Percentiles rank a stretch among this genome's conserved stretches.
phyloP scores from a whole-genome alignment of 1,284 basidiomycete genomes.

The Trichosporon sp. region DNA sequence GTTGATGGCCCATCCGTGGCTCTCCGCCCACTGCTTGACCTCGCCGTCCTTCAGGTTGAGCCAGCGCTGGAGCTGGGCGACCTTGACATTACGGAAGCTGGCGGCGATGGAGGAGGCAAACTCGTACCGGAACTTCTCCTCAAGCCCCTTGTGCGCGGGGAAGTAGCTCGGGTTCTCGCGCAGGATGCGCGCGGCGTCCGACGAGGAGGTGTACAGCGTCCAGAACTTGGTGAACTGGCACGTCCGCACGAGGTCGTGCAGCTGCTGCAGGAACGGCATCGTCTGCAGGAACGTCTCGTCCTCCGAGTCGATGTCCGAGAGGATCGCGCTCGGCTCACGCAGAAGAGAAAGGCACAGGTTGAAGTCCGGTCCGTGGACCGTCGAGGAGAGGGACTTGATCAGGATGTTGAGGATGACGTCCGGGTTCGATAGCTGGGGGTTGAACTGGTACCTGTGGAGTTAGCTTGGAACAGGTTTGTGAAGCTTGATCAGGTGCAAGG shows the following conservation, averaged over 20 bases:
- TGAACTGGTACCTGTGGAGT: constrained; percentile 83
- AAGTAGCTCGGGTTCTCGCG: constrained; percentile 46
- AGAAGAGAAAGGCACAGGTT: constrained; percentile 83
- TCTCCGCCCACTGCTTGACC: constrained; percentile 65
- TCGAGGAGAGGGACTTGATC: constrained; percentile 83
- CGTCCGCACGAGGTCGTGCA: constrained; percentile 77
- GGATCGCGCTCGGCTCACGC: constrained; percentile 48
- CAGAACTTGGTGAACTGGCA: constrained; percentile 92
- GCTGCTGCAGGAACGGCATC: constrained; percentile 71
- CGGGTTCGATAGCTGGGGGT: constrained; percentile 87
- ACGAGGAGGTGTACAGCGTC: constrained; percentile 68
- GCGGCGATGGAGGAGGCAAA: constrained; percentile 54
- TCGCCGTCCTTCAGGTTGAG: constrained; percentile 61
- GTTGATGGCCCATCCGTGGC: constrained; percentile 75
- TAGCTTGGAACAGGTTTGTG: background rate
- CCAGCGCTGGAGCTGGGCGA: constrained; percentile 49
- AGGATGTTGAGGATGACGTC: constrained; percentile 93
- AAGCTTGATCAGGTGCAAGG: background rate
- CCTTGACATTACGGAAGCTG: constrained; percentile 40
- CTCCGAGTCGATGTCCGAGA: constrained; percentile 62
- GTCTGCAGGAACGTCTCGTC: constrained; percentile 75
- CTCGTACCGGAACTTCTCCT: constrained; percentile 41
- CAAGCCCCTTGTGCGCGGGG: constrained; percentile 47
- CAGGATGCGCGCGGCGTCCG: constrained; percentile 44
- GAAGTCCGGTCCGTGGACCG: constrained; percentile 75